These are phyloP conservation scores for Coemansia asiatica DNA, from an alignment of 192 early-diverging fungal species.

Conservation along the genomic window DNA sequence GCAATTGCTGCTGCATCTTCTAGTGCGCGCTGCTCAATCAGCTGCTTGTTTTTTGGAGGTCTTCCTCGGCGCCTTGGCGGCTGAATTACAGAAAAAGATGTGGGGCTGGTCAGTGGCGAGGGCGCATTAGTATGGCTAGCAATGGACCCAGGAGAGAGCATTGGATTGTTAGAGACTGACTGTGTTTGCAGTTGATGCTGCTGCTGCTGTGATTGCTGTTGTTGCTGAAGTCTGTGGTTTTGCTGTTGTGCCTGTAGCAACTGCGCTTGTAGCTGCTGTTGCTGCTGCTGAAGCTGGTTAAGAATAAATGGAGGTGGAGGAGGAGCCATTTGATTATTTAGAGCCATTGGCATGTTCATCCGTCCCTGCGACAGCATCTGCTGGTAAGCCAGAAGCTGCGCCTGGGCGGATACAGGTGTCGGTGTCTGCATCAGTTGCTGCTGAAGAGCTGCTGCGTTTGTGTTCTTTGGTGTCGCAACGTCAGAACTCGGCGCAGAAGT, in stretches of 20 bases:
- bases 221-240: too few relatives aligned
- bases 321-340: constrained; percentile 6
- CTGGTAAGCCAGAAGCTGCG: constrained; percentile 32
- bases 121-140: neutral
- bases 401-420: constrained; percentile 12
- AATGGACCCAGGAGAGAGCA: neutral
- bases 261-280: constrained; percentile 1
- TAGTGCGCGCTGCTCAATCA: constrained; percentile 46
- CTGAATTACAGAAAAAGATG: constrained; percentile 7
- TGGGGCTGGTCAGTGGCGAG: neutral
- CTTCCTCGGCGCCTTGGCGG: constrained; percentile 42
- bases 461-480: constrained; percentile 1
- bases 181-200: neutral
- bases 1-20: constrained; percentile 45
- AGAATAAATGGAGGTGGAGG: constrained; percentile 18
- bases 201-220: constrained; percentile 3
- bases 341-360: constrained; percentile 9
- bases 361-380: constrained; percentile 38
- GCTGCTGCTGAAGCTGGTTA: constrained; percentile 1
- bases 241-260: constrained; percentile 15
- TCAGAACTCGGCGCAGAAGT: constrained; percentile 16
- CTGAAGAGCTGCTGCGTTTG: neutral
- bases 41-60: constrained; percentile 53
- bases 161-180: neutral
- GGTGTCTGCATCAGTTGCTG: constrained; percentile 4